A percentile compares a stretch with the other conserved stretches of the same genome.
Conservation (phyloP, 805 yeast genomes). For the Spathaspora arborariae region DNA sequence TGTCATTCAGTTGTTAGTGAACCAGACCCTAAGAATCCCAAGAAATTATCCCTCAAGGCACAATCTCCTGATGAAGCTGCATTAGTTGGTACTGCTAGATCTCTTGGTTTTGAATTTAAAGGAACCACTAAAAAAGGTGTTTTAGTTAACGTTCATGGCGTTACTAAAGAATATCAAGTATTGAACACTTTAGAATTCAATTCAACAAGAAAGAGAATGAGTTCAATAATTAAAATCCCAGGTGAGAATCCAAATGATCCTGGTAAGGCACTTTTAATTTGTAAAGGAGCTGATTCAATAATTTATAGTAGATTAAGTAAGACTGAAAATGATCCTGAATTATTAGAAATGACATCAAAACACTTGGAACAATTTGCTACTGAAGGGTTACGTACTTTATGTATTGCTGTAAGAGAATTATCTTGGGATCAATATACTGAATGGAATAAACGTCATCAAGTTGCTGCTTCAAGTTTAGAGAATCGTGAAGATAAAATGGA, state of each 20-base stretch:
- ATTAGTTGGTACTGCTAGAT: slow-evolving; percentile 75
- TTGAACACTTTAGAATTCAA: slow-evolving; percentile 73
- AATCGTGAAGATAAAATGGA: slow-evolving; percentile 72
- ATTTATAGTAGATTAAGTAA: slow-evolving; percentile 61
- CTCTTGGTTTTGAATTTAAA: slow-evolving; percentile 65
- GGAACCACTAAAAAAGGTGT: slow-evolving; percentile 68
- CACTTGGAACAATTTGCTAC: slow-evolving; percentile 78
- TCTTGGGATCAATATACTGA: slow-evolving; percentile 56
- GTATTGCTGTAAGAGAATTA: slow-evolving; percentile 70
- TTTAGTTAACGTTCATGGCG: slow-evolving; percentile 66
- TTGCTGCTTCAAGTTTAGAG: slow-evolving; percentile 60
- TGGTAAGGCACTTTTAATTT: slow-evolving; percentile 58
- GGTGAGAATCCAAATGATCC: slow-evolving; percentile 40
- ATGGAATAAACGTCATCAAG: slow-evolving; percentile 62
- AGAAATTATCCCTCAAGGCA: slow-evolving; percentile 57
- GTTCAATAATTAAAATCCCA: slow-evolving; percentile 73
- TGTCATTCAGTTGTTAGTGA: slow-evolving; percentile 80
- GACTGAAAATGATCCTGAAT: slow-evolving; percentile 39
- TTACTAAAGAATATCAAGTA: slow-evolving; percentile 64
- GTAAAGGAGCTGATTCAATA: slow-evolving; percentile 84
- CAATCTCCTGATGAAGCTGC: slow-evolving; percentile 91
- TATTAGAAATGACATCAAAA: slow-evolving; percentile 61
- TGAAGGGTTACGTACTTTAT: slow-evolving; percentile 78
- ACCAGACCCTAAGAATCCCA: slow-evolving; percentile 56
- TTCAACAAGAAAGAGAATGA: slow-evolving; percentile 85